Evolutionary conservation across 129 eudicot species (phyloP), one percentile per base, ranked within the genome.

Genomic region (Tagetes erecta): DNA sequence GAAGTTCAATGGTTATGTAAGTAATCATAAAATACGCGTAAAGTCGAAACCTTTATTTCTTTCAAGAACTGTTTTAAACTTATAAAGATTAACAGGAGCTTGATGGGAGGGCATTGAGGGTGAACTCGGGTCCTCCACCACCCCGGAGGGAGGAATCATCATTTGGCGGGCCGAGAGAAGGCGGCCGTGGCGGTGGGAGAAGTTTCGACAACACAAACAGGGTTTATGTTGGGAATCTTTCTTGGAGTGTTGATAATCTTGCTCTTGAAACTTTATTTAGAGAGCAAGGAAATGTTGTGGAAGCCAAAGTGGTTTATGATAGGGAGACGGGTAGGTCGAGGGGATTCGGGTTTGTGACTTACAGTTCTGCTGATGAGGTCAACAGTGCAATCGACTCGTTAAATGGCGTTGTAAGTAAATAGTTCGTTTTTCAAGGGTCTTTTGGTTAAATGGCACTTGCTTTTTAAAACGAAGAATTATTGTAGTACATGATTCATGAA

Each of bases 261-360:
- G 86, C 98, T 1, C 98, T 93, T 34, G 92, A 88, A 73, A 82
- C 77, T 51, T 68, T 90, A 71, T 94, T 94, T 64, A 82, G 92
- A 64, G 97, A 90, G 71, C 92, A 87, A 68, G 98, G 98, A 47
- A 82, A 81, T 62, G 98, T 94, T 58, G 5, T 77, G 84, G 98
- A 94, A 9, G 97, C 97, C 34, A 88, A 78, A 83, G 98, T 94
- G 8, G 95, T 94, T 35, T 88, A 84, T 38, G 98, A 94, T 85
- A 86, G 97, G 84, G 96, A 94, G 9, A 90, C 91, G 78, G 97
- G 98, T 50, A 87, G 92, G 44, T 94, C 98, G 65, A 88, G 93
- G 86, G 98, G 98, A 40, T 94, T 94, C 39, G 98, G 98, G 51
- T 94, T 94, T 78, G 98, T 94, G 40, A 90, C 98, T 12, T 88